Evolutionary conservation across 179 eudicot genomes (phyloP).

Genomic region (Corrigiola litoralis): DNA sequence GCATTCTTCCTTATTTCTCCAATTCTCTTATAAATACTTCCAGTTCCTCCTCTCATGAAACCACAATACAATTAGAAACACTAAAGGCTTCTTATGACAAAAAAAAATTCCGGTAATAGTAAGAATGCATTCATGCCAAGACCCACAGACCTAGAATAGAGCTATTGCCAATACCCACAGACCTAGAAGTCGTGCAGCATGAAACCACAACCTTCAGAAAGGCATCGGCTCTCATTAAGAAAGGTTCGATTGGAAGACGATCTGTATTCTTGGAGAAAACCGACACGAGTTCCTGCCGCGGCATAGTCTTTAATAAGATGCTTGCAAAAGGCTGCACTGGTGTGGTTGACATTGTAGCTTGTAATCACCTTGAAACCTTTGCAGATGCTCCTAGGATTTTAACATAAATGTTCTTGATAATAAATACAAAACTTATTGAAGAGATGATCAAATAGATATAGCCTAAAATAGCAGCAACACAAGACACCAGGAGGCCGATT

Average conservation of each 20-base stretch:
- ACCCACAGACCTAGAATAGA: constrained; percentile 7
- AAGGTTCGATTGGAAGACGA: background rate
- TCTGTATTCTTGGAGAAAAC: background rate
- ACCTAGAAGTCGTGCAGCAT: background rate
- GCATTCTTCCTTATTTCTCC: background rate
- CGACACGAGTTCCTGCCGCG: constrained; percentile 1
- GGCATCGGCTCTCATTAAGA: constrained; percentile 3
- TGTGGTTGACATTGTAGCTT: background rate
- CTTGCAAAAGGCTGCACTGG: constrained; percentile 4
- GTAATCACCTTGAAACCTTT: background rate
- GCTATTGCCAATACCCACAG: background rate
- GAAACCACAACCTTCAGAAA: background rate
- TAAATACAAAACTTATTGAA: background rate
- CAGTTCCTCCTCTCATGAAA: background rate
- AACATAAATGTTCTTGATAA: background rate
- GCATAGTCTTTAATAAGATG: background rate
- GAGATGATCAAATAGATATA: too few relatives aligned
- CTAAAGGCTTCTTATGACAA: background rate
- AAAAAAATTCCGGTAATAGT: background rate
- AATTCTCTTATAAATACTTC: background rate
- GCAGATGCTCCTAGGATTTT: background rate
- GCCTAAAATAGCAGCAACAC: background rate
- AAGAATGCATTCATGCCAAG: background rate
- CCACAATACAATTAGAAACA: background rate
- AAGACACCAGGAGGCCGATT: constrained; percentile 2